Percentiles rank a stretch among this genome's conserved stretches.
These are phyloP conservation scores for Globisporangium radiosum DNA, from an alignment of 352 stramenopile species.

Conservation along the genomic window DNA sequence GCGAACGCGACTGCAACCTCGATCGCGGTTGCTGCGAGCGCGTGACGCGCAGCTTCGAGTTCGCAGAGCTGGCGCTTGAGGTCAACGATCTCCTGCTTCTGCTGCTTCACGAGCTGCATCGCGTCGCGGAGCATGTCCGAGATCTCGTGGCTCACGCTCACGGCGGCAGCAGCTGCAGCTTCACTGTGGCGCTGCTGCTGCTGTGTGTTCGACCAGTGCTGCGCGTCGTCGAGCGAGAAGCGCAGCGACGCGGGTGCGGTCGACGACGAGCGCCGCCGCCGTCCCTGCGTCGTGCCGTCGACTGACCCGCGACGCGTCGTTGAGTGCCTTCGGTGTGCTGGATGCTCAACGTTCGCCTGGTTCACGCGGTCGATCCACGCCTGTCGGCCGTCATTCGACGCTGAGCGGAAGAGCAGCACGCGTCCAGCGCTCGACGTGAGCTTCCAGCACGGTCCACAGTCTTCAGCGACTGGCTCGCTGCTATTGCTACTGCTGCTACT, in stretches of 20 bases:
- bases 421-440: constrained; percentile 46
- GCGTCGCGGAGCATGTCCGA: constrained; percentile 63
- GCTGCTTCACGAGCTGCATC: constrained; percentile 53
- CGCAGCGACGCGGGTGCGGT: constrained; percentile 16
- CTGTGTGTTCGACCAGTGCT: constrained; percentile 7
- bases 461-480: constrained; percentile 23
- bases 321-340: constrained; percentile 5
- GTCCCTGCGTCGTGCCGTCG: constrained; percentile 14
- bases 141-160: constrained; percentile 31
- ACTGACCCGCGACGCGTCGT: constrained; percentile 17
- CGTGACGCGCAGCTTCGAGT: constrained; percentile 7
- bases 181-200: constrained; percentile 11
- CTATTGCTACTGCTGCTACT: constrained; percentile 19
- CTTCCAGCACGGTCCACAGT: constrained; percentile 72
- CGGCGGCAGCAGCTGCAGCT: constrained; percentile 13
- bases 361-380: constrained; percentile 52
- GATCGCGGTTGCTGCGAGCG: not conserved
- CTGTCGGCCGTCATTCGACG: constrained; percentile 33
- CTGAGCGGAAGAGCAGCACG: constrained; percentile 59
- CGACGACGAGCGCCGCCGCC: constrained; percentile 17
- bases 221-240: constrained; percentile 10
- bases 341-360: constrained; percentile 20
- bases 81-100: constrained; percentile 67
- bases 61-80: constrained; percentile 28
- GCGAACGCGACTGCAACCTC: not conserved